Base-by-base conservation (phyloP, 2,329 filamentous ascomycete genomes). In the Cladosporium sp. region DNA sequence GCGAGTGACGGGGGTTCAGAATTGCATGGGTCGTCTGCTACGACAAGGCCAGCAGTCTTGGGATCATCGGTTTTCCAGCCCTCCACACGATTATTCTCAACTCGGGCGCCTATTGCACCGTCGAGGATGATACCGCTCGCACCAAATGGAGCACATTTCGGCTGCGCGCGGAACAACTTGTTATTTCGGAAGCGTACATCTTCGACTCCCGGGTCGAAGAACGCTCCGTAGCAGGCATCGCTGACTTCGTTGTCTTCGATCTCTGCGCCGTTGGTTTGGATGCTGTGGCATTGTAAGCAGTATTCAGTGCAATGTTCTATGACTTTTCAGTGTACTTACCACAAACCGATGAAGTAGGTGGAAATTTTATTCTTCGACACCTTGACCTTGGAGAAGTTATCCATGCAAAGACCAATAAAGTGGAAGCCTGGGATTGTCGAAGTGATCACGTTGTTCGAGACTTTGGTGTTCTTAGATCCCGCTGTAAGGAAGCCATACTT, bases 341-440 rank as follows among this genome's bases (percentile, higher is more conserved):
- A 80, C 10, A 80, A 70, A 7, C 72, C 78, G 47, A 78, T 71
- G 21, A 3, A 21, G n/a, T 78, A 73, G 4, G 72, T 71, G 2
- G 74, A 73, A 26, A 80, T 67, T 2, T 71, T 65, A 66, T 80
- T 80, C 47, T 74, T 66, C 4, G 65, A 68, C 6, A 78, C 66
- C 0, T 68, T 59, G 1, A 75, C 75, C 8, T 71, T 69, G 4
- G 73, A 75, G 12, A 71, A 64, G 68, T 80, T 75, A 59, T 78
- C 77, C 73, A 77, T 77, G 68, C 78, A 79, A 30, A 80, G 73
- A 8, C 67, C 78, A 52, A 79, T 78, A 55, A 72, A 71, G 28
- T 21, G 38, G 44, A 72, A 54, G 0, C 14, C 34, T 4, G 61
- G 61, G 2, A 32, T 66, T 1, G 52, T 32, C 15, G 74, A 68